Base-by-base conservation (phyloP, 768 basidiomycete genomes). In the Pisolithus sp. region DNA sequence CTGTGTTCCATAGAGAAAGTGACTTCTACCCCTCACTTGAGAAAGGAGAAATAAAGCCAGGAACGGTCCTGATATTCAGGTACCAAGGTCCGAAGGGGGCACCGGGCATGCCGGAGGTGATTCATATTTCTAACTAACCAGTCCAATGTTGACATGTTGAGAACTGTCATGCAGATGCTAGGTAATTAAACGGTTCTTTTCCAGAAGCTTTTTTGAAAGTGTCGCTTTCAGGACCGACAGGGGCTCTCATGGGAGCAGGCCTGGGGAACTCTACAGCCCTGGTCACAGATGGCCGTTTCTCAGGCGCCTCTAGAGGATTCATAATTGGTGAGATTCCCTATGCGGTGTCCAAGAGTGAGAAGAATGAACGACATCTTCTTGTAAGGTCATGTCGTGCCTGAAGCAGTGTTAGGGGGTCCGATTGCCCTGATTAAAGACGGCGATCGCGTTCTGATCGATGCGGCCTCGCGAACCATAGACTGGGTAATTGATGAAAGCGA, bases 51-150 rank as follows among this genome's bases (percentile, higher is more conserved):
- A 83, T 93, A 62, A 87, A 77, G 57, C 69, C 82, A 3, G 90
- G 91, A 0, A 85, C 72, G 64, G 81, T 88, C 38, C 72, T 92
- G 52, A 82, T 93, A 42, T 85, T 93, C 73, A 78, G 91, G 53
- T 93, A 93, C 66, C 87, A 89, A 70, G 91, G 91, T 12, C 90
- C 92, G 1, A 91, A 88, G 65, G 90, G 91, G 24, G 91, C 81
- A n/a, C 92, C 89, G 24, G 91, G 91, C 21, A 92, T 91, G 89
- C 91, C 91, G 8, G 90, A 93, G 73, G 80, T 80, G 50, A 36
- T 63, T 47, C 15, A 10, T 28, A 41, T 46, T 47, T 24, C 18
- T 41, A 28, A n/a, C 21, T 50, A 43, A 42, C 28, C 28, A 18
- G 26, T 28, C 21, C 39, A 26, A 23, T 12, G 10, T 9, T 50